These are phyloP conservation scores for Xylariaceae sp. DNA, from an alignment of 2,329 filamentous ascomycete genomes.

Conservation along the genomic window DNA sequence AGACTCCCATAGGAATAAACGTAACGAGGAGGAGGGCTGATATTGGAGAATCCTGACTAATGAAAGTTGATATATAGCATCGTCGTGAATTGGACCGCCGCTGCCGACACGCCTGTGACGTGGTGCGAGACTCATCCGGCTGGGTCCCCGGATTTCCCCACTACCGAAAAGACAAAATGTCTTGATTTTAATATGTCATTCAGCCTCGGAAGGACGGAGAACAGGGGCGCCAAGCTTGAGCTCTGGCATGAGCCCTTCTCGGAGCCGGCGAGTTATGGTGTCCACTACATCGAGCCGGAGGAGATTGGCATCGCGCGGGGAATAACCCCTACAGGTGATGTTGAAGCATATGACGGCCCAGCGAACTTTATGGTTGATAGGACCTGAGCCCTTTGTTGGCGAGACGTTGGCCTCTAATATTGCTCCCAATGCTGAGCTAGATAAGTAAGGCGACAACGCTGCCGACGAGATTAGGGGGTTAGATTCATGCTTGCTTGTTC, in stretches of 20 bases:
- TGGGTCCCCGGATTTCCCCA: conserved; percentile 9
- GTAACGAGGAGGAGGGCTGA: neutral
- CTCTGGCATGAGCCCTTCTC: conserved; percentile 14
- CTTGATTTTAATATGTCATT: conserved; percentile 15
- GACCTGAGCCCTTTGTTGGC: neutral
- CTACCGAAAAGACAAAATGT: conserved; percentile 16
- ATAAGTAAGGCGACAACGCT: no score
- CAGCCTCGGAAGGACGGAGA: conserved; percentile 13
- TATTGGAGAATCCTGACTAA: neutral
- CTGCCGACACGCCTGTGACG: conserved; percentile 2
- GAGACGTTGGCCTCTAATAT: neutral
- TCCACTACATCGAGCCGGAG: conserved; percentile 14
- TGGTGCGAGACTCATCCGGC: conserved; percentile 10
- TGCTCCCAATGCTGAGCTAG: no score
- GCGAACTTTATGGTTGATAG: conserved; percentile 15
- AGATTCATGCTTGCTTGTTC: no score
- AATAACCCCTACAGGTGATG: conserved; percentile 19
- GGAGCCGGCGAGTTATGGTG: conserved; percentile 1
- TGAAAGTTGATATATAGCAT: conserved; percentile 10
- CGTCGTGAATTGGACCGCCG: conserved; percentile 13
- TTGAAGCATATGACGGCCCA: conserved; percentile 19
- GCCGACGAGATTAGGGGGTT: no score
- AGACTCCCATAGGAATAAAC: neutral
- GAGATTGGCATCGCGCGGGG: conserved; percentile 20
- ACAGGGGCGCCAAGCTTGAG: conserved; percentile 18